Percentiles rank a stretch among this genome's conserved stretches.
These are phyloP conservation scores for Wallacemonas sp. DNA, from an alignment of 208 protist genomes.

Conservation along the genomic window DNA sequence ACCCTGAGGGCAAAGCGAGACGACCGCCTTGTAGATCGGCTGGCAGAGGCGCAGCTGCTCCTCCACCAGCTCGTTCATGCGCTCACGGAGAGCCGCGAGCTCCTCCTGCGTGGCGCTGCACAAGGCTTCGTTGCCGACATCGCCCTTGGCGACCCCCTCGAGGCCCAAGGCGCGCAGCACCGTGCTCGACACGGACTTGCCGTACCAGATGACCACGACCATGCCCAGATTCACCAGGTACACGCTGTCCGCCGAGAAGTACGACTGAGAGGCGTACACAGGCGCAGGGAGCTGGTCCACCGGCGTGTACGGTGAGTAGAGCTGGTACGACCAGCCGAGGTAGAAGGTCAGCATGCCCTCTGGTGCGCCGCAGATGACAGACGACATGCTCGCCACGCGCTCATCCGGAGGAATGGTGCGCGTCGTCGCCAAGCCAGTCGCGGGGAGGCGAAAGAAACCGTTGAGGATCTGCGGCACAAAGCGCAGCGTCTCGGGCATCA, in stretches of 20 bases:
- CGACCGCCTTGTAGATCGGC: constrained; percentile 35
- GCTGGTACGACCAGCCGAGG: constrained; percentile 69
- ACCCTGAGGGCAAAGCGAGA: constrained; percentile 58
- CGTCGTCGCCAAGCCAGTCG: constrained; percentile 47
- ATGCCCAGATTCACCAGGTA: constrained; percentile 62
- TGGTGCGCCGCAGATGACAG: constrained; percentile 66
- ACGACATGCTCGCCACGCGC: constrained; percentile 70
- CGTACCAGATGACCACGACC: constrained; percentile 79
- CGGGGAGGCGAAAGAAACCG: constrained; percentile 71
- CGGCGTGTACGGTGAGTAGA: constrained; percentile 61
- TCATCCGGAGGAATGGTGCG: constrained; percentile 62
- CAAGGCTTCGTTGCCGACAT: constrained; percentile 19
- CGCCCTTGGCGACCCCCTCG: constrained; percentile 4
- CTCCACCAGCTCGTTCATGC: constrained; percentile 55
- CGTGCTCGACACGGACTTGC: constrained; percentile 39
- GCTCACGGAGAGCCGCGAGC: constrained; percentile 51
- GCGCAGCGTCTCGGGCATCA: constrained; percentile 69
- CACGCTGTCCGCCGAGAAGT: constrained; percentile 58
- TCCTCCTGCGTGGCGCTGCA: constrained; percentile 40
- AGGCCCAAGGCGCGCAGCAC: constrained; percentile 58
- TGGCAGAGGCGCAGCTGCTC: constrained; percentile 35
- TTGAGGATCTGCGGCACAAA: constrained; percentile 82
- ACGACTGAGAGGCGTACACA: constrained; percentile 61
- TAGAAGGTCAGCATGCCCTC: constrained; percentile 71
- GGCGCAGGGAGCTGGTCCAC: constrained; percentile 49